Percentiles rank a stretch among this genome's conserved stretches.
Evolutionary conservation across 352 stramenopile genomes (phyloP).

Genomic region (Pythium brachiatum): DNA sequence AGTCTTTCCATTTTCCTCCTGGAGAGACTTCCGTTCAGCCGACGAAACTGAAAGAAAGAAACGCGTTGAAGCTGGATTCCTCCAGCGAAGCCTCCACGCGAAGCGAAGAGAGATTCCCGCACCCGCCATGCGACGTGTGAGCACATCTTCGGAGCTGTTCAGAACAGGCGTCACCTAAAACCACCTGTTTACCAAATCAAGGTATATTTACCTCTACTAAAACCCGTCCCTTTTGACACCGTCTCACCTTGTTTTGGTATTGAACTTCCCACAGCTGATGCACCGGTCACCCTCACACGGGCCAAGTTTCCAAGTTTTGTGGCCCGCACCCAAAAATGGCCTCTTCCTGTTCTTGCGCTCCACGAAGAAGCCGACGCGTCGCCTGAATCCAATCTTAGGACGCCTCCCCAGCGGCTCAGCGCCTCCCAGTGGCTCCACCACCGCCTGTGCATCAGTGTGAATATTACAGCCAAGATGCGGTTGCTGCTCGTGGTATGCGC

Average conservation of each 20-base stretch:
- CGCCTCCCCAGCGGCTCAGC: no score
- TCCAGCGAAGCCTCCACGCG: no score
- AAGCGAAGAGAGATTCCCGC: no score
- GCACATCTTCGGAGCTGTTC: background rate
- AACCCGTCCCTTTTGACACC: background rate
- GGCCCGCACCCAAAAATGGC: background rate
- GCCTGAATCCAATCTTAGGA: background rate
- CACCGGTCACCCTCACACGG: no score
- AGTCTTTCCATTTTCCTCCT: no score
- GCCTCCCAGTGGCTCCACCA: no score
- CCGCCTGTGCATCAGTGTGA: background rate
- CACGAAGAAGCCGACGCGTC: background rate
- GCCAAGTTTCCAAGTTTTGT: slow-evolving; percentile 1
- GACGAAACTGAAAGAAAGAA: no score
- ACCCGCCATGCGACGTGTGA: background rate
- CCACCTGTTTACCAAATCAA: background rate
- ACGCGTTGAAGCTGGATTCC: no score
- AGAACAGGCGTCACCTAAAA: background rate
- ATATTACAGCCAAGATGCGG: background rate
- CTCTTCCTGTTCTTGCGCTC: background rate
- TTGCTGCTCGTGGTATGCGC: background rate
- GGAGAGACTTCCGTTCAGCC: no score
- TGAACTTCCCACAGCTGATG: background rate
- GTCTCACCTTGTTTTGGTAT: background rate
- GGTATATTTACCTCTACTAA: background rate